Evolutionary conservation across 1,284 basidiomycete species (phyloP).

Genomic region (Agaricales sp.): DNA sequence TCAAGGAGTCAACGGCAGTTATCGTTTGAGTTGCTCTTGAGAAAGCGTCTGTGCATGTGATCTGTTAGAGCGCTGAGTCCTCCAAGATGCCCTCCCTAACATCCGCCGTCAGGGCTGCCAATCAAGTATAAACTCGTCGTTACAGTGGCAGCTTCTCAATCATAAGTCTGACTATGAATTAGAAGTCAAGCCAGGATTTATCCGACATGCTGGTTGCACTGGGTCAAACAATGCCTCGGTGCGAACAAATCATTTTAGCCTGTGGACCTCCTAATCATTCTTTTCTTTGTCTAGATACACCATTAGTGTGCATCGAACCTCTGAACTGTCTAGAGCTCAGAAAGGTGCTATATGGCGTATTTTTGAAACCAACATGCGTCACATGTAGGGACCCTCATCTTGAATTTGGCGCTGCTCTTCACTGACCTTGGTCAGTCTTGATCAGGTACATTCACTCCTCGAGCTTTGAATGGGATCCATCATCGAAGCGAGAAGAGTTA

Average conservation of each 20-base stretch:
- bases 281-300: not conserved
- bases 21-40: too few relatives aligned
- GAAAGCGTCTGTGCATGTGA: not conserved
- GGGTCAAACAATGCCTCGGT: too few relatives aligned
- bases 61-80: not conserved
- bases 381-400: conserved; percentile 25
- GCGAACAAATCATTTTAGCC: too few relatives aligned
- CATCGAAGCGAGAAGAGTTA: conserved; percentile 43
- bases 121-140: too few relatives aligned
- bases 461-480: conserved; percentile 54
- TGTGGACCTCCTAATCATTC: too few relatives aligned
- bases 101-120: conserved; percentile 4
- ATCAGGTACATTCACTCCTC: conserved; percentile 45
- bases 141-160: too few relatives aligned
- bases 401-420: too few relatives aligned
- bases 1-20: too few relatives aligned
- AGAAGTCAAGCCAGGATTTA: too few relatives aligned
- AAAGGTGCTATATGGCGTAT: conserved; percentile 40
- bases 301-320: not conserved
- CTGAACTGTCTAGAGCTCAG: conserved; percentile 27
- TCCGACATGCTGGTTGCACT: too few relatives aligned
- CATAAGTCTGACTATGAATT: too few relatives aligned
- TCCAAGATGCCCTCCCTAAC: not conserved
- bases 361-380: conserved; percentile 47
- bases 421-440: not conserved